Conservation (phyloP, 164 flowering plant genomes). For the Stephania yunnanensis region DNA sequence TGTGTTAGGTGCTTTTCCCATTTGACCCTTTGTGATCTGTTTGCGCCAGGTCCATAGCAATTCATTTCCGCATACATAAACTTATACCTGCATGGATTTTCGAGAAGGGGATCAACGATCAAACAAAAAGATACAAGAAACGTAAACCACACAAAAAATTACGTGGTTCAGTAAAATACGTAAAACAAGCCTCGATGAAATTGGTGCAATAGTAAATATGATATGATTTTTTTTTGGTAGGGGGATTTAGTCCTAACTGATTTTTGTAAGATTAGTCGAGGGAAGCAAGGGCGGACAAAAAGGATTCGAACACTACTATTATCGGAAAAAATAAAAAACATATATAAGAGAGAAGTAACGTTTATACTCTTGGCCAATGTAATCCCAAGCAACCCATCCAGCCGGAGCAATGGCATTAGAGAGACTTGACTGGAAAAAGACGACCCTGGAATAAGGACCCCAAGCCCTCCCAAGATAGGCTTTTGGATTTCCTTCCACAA, state of each 20-base stretch:
- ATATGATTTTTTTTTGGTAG: neutral
- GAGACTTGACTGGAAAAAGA: slow-evolving; percentile 20
- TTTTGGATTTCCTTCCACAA: slow-evolving; percentile 22
- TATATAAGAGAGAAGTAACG: neutral
- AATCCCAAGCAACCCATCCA: slow-evolving; percentile 28
- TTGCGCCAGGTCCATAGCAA: neutral
- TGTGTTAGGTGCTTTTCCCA: slow-evolving; percentile 1
- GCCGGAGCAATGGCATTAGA: slow-evolving; percentile 16
- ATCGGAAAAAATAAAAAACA: no score
- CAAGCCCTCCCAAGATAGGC: slow-evolving; percentile 31
- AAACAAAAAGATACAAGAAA: neutral
- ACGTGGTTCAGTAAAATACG: neutral
- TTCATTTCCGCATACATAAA: no score
- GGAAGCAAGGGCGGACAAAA: no score
- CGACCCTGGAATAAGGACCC: slow-evolving; percentile 26
- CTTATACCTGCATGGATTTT: neutral
- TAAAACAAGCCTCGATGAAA: neutral
- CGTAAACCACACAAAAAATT: neutral
- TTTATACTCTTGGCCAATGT: slow-evolving; percentile 3
- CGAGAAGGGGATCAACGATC: neutral
- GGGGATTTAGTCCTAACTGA: neutral
- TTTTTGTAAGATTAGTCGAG: neutral
- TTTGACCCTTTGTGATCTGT: neutral
- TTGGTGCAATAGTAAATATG: neutral
- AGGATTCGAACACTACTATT: no score